Percentiles rank a stretch among this genome's conserved stretches.
phyloP scores from a whole-genome alignment of 768 basidiomycete genomes.

The Suillus lakei region DNA sequence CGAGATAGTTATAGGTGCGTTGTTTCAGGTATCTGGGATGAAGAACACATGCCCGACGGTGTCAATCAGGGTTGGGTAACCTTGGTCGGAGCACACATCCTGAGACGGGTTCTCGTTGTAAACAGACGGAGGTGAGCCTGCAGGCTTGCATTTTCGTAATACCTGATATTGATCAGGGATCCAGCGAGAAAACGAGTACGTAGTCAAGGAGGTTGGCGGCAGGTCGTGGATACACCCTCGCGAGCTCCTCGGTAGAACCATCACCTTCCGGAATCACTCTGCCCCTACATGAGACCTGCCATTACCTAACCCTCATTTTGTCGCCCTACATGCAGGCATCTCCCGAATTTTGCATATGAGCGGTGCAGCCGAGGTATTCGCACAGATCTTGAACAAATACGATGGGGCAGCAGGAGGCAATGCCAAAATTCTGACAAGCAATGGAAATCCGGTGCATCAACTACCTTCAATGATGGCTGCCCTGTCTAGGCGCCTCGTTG shows the following conservation, averaged over 20 bases:
- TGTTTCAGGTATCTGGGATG: not conserved
- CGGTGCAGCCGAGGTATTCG: not conserved
- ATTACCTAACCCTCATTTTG: no score
- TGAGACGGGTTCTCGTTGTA: not conserved
- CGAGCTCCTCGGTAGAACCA: no score
- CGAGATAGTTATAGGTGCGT: not conserved
- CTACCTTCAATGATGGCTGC: not conserved
- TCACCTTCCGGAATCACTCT: no score
- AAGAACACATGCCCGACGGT: not conserved
- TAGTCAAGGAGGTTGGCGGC: no score
- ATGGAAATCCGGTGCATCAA: not conserved
- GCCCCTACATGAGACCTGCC: not conserved
- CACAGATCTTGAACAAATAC: not conserved
- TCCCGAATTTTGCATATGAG: not conserved
- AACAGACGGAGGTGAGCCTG: not conserved
- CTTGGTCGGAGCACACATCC: no score
- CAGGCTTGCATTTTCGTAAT: not conserved
- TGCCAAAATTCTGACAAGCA: no score
- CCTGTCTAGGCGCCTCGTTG: not conserved
- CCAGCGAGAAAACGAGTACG: no score
- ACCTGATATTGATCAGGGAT: no score
- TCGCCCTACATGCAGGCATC: not conserved
- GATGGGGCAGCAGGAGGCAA: not conserved
- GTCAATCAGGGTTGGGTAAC: not conserved
- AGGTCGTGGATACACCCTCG: no score